Evolutionary conservation across 768 basidiomycete species (phyloP), one percentile per base, ranked within the genome.

Genomic region (Suillus brevipes): DNA sequence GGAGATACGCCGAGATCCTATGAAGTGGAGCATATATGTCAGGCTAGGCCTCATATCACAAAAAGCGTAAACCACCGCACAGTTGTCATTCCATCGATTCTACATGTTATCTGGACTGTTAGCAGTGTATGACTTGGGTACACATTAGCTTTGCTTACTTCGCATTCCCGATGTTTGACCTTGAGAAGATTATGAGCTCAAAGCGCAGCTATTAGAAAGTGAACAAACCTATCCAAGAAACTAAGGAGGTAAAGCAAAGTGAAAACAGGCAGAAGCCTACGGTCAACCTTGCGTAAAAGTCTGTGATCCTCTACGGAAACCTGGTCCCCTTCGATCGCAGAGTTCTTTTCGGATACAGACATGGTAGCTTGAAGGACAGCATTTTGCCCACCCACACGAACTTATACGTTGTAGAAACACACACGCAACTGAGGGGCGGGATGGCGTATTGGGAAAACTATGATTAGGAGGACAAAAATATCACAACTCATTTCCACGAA

Each of bases 1-100:
- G 81, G 72, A 20, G 82, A 77, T 23, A 87, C 71, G 40, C 82
- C 64, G n/a, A 87, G 75, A 64, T 87, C 86, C 85, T 87, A 66
- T 34, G 12, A 52, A 5, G 14, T 13, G 6, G 12, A 34, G 8
- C 28, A 23, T 68, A 57, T 53, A 20, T 47, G 18, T 42, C 14
- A 34, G 12, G n/a, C 25, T 7, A n/a, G 9, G n/a, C 16, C 18
- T 7, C 12, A n/a, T 23, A 55, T 38, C 18, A 36, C 28, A 20
- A 65, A 23, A 57, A 36, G 13, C 13, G 10, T 55, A 43, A 53
- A 61, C 73, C 69, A 28, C 12, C 40, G 58, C 68, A 83, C 84
- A 6, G 79, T 79, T 38, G 80, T 78, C 45, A 88, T 74, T 8
- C 87, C 87, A 65, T 84, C 78, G 55, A 89, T 81, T 72, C 84